Conservation (phyloP, 352 stramenopile species). For the Globisporangium acanthophoron region DNA sequence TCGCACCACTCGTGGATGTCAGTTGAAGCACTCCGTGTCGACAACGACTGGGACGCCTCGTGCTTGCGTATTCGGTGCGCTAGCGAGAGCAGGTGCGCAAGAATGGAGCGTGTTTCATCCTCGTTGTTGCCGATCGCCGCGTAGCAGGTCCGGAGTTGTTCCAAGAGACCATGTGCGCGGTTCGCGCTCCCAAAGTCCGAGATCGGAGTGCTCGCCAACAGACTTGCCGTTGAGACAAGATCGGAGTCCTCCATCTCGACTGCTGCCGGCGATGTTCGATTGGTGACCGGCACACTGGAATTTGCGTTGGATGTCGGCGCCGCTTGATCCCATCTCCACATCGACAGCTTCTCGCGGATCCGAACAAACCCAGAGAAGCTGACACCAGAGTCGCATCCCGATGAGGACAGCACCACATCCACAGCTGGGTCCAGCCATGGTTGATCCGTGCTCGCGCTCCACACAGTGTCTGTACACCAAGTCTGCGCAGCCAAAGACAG, state of each 20-base stretch:
- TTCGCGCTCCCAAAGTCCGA: background rate
- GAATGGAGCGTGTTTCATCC: constrained; percentile 12
- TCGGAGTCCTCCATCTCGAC: background rate
- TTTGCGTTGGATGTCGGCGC: background rate
- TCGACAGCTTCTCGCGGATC: constrained; percentile 1
- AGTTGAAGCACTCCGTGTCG: background rate
- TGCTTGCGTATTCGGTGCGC: constrained; percentile 5
- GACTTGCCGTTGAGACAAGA: constrained; percentile 4
- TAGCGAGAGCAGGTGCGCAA: constrained; percentile 8
- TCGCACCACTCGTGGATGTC: constrained; percentile 20
- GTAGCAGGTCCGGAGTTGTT: constrained; percentile 8
- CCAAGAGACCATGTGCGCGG: background rate
- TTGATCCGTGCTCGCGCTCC: background rate
- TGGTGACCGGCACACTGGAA: background rate
- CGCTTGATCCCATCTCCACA: constrained; percentile 6
- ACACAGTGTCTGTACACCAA: background rate
- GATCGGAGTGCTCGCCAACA: constrained; percentile 1
- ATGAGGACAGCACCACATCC: background rate
- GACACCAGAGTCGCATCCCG: background rate
- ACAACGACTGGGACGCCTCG: background rate
- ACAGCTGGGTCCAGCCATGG: background rate
- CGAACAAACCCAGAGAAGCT: constrained; percentile 4
- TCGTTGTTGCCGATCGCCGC: constrained; percentile 5
- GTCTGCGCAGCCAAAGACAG: background rate
- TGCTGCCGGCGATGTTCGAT: background rate